Evolutionary conservation across 768 basidiomycete genomes (phyloP).

Genomic region (Asterophora lycoperdoides): DNA sequence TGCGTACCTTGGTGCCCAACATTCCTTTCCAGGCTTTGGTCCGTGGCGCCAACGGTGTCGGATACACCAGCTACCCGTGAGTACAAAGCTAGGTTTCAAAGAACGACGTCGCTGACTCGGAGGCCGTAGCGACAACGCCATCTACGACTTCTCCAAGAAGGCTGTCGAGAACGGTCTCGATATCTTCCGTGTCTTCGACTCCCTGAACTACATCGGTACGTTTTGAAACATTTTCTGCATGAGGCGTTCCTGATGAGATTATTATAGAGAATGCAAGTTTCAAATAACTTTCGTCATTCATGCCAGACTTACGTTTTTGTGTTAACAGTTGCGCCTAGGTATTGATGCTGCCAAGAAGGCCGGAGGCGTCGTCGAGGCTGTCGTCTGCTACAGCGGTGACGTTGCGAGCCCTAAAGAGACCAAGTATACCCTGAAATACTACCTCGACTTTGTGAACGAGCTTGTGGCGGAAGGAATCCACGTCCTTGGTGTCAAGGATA

Average conservation of each 20-base stretch:
- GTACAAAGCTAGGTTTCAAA: constrained; percentile 22
- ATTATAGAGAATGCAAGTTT: constrained; percentile 65
- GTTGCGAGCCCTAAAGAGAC: constrained; percentile 91
- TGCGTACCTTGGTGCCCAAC: constrained; percentile 95
- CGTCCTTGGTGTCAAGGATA: constrained; percentile 96
- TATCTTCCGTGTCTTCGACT: constrained; percentile 99
- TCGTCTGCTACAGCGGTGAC: constrained; percentile 98
- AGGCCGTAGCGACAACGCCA: constrained; percentile 80
- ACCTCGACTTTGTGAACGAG: constrained; percentile 91
- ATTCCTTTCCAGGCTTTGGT: constrained; percentile 98
- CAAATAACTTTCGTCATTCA: neutral
- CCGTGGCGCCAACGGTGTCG: constrained; percentile 98
- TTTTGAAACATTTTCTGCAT: neutral
- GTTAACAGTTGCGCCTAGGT: constrained; percentile 83
- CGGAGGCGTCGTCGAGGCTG: constrained; percentile 96
- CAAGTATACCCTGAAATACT: constrained; percentile 97
- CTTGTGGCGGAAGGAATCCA: constrained; percentile 95
- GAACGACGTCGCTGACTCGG: neutral
- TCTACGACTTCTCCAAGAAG: constrained; percentile 99
- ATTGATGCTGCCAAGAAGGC: constrained; percentile 99
- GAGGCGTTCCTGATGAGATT: constrained; percentile 1
- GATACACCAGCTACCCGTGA: constrained; percentile 97
- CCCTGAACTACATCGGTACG: constrained; percentile 93
- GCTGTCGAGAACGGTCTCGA: constrained; percentile 99
- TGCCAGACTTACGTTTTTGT: neutral